phyloP scores from a whole-genome alignment of 129 eudicot genomes.

The Heracleum sosnowskyi region DNA sequence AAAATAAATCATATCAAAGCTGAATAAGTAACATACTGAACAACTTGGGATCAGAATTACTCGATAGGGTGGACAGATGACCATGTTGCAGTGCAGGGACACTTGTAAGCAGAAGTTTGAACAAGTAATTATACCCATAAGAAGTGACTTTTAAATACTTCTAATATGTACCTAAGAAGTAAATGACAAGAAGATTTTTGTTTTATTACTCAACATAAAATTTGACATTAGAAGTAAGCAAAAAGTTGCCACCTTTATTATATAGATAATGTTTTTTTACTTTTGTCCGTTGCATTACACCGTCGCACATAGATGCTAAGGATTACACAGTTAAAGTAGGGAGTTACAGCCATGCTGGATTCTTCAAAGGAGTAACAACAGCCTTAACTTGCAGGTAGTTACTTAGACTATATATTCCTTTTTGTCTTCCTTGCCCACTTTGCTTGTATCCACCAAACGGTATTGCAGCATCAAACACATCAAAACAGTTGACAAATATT shows the following conservation, averaged over 20 bases:
- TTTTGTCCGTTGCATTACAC: neutral
- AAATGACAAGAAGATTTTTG: neutral
- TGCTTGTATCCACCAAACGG: conserved; percentile 46
- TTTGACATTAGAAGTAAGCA: neutral
- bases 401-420: conserved; percentile 38
- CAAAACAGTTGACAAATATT: conserved; percentile 38
- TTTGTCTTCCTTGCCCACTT: conserved; percentile 47
- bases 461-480: conserved; percentile 46
- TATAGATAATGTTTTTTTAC: neutral
- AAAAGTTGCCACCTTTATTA: neutral
- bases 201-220: neutral
- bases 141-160: neutral
- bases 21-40: too few relatives aligned
- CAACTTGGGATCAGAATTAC: too few relatives aligned
- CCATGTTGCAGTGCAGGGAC: neutral
- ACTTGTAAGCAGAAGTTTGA: neutral
- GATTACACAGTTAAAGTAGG: neutral
- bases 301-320: neutral
- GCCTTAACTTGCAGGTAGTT: conserved; percentile 44
- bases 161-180: neutral
- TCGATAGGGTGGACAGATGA: neutral
- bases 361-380: conserved; percentile 40
- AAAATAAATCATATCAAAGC: too few relatives aligned
- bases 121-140: neutral
- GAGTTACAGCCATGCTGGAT: conserved; percentile 40